Percentiles rank a stretch among this genome's conserved stretches.
phyloP scores from a whole-genome alignment of 495 filamentous ascomycete genomes.

The Talaromyces adpressus region DNA sequence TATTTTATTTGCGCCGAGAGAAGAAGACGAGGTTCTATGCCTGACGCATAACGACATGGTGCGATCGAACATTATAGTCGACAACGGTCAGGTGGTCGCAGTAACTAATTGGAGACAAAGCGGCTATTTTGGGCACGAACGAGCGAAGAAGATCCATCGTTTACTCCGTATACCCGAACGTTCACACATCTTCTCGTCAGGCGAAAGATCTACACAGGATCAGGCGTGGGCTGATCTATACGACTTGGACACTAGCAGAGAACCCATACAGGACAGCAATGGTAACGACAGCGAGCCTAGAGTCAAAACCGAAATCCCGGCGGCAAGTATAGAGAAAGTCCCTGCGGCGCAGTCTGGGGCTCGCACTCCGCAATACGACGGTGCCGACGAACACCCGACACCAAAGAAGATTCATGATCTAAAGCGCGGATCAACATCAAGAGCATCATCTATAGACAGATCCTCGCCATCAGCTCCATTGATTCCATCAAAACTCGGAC shows the following conservation, averaged over 20 bases:
- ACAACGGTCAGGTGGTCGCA: constrained; percentile 30
- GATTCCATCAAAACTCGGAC: constrained; percentile 25
- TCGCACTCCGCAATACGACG: constrained; percentile 23
- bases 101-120: constrained; percentile 35
- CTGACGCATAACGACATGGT: constrained; percentile 34
- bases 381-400: constrained; percentile 28
- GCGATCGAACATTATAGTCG: constrained; percentile 33
- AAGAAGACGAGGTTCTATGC: constrained; percentile 18
- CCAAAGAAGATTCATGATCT: constrained; percentile 34
- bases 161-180: constrained; percentile 21
- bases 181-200: constrained; percentile 7
- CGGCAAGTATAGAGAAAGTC: constrained; percentile 22
- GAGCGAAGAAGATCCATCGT: constrained; percentile 27
- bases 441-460: constrained; percentile 27
- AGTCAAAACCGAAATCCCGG: constrained; percentile 33
- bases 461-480: constrained; percentile 28
- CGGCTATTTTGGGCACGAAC: constrained; percentile 34
- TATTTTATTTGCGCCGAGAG: constrained; percentile 26
- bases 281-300: constrained; percentile 14
- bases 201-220: constrained; percentile 7
- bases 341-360: constrained; percentile 19
- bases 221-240: constrained; percentile 32
- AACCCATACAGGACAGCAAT: constrained; percentile 13
- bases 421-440: constrained; percentile 26
- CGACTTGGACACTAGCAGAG: constrained; percentile 13